Base-by-base conservation (phyloP, 805 yeast species). In the Ogataea ramenticola region DNA sequence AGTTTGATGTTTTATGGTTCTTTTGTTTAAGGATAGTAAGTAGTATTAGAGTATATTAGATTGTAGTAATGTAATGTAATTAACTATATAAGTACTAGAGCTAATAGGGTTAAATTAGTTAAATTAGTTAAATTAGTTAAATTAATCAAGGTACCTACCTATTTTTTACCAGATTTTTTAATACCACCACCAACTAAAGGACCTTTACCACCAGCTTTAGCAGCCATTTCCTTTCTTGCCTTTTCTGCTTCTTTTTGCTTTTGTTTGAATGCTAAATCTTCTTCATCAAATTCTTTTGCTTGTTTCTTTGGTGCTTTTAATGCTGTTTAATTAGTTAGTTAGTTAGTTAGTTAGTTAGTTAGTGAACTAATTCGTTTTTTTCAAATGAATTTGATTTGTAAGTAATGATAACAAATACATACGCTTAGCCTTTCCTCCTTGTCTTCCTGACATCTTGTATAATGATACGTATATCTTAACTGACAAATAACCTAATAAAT, bases 371-470 rank as follows among this genome's bases (percentile, higher is more conserved):
- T n/a, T n/a, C n/a, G n/a, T n/a, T n/a, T n/a, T n/a, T n/a, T n/a
- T n/a, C 19, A 17, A 33, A 20, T 24, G 20, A 15, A 15, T n/a
- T n/a, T n/a, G n/a, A n/a, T n/a, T n/a, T n/a, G n/a, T n/a, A n/a
- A n/a, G n/a, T n/a, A 24, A 9, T 24, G 27, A 10, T 24, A 36
- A n/a, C 10, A 36, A 7, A 33, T 16, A 68, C 79, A 48, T 60
- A 70, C 89, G 97, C 80, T 90, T 90, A 47, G 90, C 80, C 66
- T 90, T 90, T 60, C 97, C 97, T 62, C 97, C 97, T 74, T 90
- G 96, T 72, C 96, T 89, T 58, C 96, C 89, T 41, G 96, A 88
- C 96, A 89, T 88, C 38, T 15, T 34, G n/a, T 17, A 7, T 34
- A 29, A 29, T 29, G n/a, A 29, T 29, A 29, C 12, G n/a, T 29